These are phyloP conservation scores for Xylaria curta DNA, from an alignment of 495 filamentous ascomycete species.

Conservation along the genomic window DNA sequence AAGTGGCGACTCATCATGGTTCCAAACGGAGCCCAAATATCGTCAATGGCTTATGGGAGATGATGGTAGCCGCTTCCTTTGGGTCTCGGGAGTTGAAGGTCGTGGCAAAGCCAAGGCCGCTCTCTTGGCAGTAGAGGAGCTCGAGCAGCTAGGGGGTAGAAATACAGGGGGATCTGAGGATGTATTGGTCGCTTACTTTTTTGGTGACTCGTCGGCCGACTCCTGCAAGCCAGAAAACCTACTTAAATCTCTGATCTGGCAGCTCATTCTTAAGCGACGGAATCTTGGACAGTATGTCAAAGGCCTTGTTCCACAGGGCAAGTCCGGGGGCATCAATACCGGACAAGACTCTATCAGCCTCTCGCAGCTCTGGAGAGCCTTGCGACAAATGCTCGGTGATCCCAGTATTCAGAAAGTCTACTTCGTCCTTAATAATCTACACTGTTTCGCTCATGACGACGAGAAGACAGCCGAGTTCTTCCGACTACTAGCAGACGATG, in stretches of 20 bases:
- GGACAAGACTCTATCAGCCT: not conserved
- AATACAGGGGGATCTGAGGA: not conserved
- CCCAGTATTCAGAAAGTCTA: not conserved
- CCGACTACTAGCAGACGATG: not conserved
- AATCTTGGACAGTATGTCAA: not conserved
- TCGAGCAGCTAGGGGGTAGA: not conserved
- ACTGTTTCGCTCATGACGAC: not conserved
- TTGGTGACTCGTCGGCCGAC: not conserved
- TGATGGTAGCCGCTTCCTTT: not conserved
- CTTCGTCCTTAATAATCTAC: not conserved
- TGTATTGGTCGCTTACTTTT: not conserved
- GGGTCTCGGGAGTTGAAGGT: not conserved
- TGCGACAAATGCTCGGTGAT: not conserved
- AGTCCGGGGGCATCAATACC: not conserved
- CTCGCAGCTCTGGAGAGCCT: not conserved
- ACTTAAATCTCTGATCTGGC: not conserved
- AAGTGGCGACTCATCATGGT: not conserved
- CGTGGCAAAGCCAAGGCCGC: slow-evolving; percentile 1
- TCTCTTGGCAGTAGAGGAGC: not conserved
- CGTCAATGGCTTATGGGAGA: not conserved
- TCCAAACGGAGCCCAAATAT: not conserved
- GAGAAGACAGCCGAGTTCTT: not conserved
- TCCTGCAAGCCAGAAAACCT: not conserved
- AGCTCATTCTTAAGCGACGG: not conserved
- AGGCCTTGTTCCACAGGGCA: not conserved